Conservation (phyloP, 345 rosid genomes). For the Cardamine occulta region DNA sequence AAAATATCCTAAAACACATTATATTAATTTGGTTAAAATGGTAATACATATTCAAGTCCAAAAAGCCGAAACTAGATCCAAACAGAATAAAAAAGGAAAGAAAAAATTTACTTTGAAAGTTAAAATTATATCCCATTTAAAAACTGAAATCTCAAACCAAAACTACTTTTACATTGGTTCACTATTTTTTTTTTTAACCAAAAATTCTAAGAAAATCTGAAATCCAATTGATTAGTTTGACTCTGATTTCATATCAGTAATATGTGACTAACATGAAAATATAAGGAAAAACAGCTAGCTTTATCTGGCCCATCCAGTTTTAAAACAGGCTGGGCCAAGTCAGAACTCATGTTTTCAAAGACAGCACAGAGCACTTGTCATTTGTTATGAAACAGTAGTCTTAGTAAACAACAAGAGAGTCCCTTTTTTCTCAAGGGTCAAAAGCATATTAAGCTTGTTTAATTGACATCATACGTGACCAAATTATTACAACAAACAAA, state of each 20-base stretch:
- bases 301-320: not conserved
- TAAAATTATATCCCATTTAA: too few relatives aligned
- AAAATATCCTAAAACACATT: not conserved
- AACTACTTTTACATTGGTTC: too few relatives aligned
- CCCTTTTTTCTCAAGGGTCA: not conserved
- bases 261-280: not conserved
- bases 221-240: not conserved
- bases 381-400: not conserved
- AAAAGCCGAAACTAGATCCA: too few relatives aligned
- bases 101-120: too few relatives aligned
- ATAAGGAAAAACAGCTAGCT: not conserved
- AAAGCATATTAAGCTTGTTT: not conserved
- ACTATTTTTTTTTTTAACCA: not conserved
- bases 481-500: conserved; percentile 35
- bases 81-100: too few relatives aligned
- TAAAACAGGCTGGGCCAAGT: not conserved
- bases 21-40: not conserved
- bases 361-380: not conserved
- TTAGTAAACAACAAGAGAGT: not conserved
- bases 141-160: too few relatives aligned
- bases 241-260: too few relatives aligned
- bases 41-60: not conserved
- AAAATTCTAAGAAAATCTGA: not conserved
- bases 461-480: not conserved
- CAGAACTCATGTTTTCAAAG: not conserved